Evolutionary conservation across 116 monocot genomes (phyloP), one percentile per base, ranked within the genome.

Genomic region (Dioscorea cayenensis): DNA sequence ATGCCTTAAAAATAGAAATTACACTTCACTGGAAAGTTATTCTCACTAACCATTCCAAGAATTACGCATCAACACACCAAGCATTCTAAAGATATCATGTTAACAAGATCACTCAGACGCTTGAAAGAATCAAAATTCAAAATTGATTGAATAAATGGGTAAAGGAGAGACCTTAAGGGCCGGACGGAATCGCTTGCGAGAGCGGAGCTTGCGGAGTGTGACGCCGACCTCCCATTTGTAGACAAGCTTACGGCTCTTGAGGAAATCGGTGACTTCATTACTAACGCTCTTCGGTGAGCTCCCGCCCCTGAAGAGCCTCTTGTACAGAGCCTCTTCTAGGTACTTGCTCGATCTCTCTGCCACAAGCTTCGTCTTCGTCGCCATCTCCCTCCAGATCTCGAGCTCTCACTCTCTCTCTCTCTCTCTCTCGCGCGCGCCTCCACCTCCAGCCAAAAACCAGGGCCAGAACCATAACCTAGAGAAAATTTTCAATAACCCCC

Each of bases 191-290:
- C 83, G 76, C 9, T 73, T 71, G 66, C 90, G 93, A 64, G 69
- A 73, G 12, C 93, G 93, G 73, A 97, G 93, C 72, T 83, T 86
- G 79, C 86, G 88, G 74, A 97, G 50, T 65, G 93, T 67, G 68
- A 90, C 78, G 28, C 90, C 93, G 74, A 97, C 93, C 81, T 97
- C 97, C 97, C 97, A 97, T 60, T 93, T 97, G 80, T 79, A 90
- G 65, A 86, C 97, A 60, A 84, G 82, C 83, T 93, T 97, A 70
- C 85, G 81, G 83, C 90, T 93, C 74, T 85, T 84, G 80, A 97
- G 84, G 83, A 97, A 97, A n/a, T 52, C 29, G 36, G 81, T 82
- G 49, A 93, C 80, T 81, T 90, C 88, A 68, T 68, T 71, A 43
- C 85, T 72, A n/a, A 97, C 86, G 65, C 69, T 71, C 77, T 51